Conservation (phyloP, 192 early-diverging fungal genomes). For the Umbelopsis ramanniana region DNA sequence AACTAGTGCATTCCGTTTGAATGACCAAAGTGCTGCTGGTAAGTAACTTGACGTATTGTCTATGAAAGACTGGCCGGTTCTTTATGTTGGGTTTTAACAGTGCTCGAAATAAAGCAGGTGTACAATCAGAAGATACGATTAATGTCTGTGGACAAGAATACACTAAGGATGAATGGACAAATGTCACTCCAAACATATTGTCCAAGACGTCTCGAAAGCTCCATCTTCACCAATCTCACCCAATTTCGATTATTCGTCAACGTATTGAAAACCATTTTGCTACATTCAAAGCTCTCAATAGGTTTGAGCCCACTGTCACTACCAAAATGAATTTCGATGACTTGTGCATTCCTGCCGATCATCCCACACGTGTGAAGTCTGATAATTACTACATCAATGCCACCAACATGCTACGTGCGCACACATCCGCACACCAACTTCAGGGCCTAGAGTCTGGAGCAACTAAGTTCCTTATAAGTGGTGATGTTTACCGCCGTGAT, state of each 20-base stretch:
- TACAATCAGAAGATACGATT: conserved; percentile 27
- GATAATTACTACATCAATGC: conserved; percentile 96
- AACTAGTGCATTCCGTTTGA: not conserved
- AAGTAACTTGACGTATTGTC: not conserved
- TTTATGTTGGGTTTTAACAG: too few relatives aligned
- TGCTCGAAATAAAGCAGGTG: not conserved
- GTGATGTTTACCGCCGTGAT: conserved; percentile 95
- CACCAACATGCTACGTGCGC: conserved; percentile 81
- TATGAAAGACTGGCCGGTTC: not conserved
- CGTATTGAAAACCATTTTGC: conserved; percentile 79
- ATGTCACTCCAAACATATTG: conserved; percentile 76
- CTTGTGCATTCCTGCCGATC: conserved; percentile 80
- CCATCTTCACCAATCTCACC: conserved; percentile 80
- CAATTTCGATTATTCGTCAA: conserved; percentile 83
- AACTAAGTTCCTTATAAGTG: conserved; percentile 85
- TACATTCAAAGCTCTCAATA: conserved; percentile 62
- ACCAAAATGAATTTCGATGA: conserved; percentile 91
- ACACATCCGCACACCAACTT: conserved; percentile 94
- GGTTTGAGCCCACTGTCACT: conserved; percentile 82
- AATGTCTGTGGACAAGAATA: conserved; percentile 48
- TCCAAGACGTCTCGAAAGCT: conserved; percentile 76
- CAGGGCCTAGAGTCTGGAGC: conserved; percentile 68
- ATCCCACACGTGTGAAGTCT: conserved; percentile 77
- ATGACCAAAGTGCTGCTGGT: not conserved
- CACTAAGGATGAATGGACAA: conserved; percentile 71